Conservation (phyloP, 148 eudicot genomes). For the Vaccinium vitisidaea region DNA sequence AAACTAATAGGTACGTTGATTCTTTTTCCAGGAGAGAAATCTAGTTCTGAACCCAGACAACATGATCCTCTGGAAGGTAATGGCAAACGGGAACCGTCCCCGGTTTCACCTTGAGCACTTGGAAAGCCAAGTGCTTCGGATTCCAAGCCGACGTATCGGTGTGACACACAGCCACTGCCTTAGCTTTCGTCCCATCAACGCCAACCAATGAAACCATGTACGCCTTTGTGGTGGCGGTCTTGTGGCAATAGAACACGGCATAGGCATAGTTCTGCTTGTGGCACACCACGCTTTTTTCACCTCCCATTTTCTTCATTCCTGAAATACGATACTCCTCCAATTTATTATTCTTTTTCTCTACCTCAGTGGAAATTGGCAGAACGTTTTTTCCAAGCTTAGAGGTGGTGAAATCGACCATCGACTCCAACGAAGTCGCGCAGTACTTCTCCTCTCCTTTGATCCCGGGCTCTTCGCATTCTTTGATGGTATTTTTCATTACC, state of each 20-base stretch:
- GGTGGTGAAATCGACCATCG: constrained; percentile 24
- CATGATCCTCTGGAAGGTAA: constrained; percentile 26
- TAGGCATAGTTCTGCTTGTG: constrained; percentile 39
- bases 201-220: constrained; percentile 34
- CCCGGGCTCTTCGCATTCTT: constrained; percentile 16
- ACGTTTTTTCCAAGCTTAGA: constrained; percentile 23
- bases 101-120: constrained; percentile 37
- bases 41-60: constrained; percentile 28
- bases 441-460: constrained; percentile 27
- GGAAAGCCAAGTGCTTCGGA: constrained; percentile 39
- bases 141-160: constrained; percentile 47
- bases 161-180: constrained; percentile 37
- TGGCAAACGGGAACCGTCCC: constrained; percentile 33
- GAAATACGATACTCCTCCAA: constrained; percentile 19
- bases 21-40: not conserved
- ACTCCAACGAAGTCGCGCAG: constrained; percentile 32
- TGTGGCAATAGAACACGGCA: constrained; percentile 41
- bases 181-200: constrained; percentile 15
- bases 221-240: constrained; percentile 19
- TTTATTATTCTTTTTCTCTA: not conserved
- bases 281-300: constrained; percentile 29
- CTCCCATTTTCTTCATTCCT: constrained; percentile 19
- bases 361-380: constrained; percentile 19
- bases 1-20: not conserved
- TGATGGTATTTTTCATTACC: constrained; percentile 14